phyloP scores from a whole-genome alignment of 2,329 filamentous ascomycete species.

The Phoma sp. region DNA sequence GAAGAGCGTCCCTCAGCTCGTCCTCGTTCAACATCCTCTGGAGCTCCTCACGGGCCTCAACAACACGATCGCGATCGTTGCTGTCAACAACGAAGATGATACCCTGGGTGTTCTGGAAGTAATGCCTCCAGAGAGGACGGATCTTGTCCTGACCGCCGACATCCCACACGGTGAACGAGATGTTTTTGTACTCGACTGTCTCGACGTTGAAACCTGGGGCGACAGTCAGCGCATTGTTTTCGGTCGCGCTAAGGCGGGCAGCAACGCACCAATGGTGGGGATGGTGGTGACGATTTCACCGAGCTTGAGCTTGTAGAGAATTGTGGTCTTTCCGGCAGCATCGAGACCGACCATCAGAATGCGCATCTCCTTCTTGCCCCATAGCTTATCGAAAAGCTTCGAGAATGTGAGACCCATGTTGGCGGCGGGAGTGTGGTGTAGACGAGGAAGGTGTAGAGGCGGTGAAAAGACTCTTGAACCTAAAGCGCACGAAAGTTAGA shows the following conservation, averaged over 20 bases:
- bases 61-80: conserved; percentile 87
- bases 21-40: conserved; percentile 98
- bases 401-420: conserved; percentile 93
- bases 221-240: conserved; percentile 33
- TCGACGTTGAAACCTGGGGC: conserved; percentile 88
- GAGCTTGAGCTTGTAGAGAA: conserved; percentile 98
- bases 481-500: conserved; percentile 27
- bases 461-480: conserved; percentile 50
- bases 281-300: conserved; percentile 98
- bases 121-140: conserved; percentile 94
- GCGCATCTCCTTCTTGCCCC: conserved; percentile 98
- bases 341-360: conserved; percentile 98
- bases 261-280: conserved; percentile 78
- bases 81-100: conserved; percentile 99
- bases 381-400: conserved; percentile 98
- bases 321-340: conserved; percentile 95
- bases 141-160: conserved; percentile 99
- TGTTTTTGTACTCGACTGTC: conserved; percentile 98
- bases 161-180: conserved; percentile 99
- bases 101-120: conserved; percentile 94
- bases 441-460: conserved; percentile 29
- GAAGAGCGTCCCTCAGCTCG: conserved; percentile 94
- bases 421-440: conserved; percentile 57
- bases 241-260: conserved; percentile 11
- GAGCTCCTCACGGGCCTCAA: conserved; percentile 90